Base-by-base conservation (phyloP, 192 early-diverging fungal genomes). In the Linnemannia hyalina region DNA sequence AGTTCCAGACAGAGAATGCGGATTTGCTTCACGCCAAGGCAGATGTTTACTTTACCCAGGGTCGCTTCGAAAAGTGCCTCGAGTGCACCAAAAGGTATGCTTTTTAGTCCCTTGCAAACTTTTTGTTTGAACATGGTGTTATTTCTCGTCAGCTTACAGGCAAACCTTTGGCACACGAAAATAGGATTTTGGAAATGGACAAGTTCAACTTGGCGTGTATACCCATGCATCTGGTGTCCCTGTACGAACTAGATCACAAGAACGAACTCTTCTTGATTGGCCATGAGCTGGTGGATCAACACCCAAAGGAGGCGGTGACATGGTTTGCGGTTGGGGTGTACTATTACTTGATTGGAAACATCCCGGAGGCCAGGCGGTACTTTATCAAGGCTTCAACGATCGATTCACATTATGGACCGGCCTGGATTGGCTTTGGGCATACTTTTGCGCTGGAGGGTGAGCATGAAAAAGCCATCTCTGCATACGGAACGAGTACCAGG, bases 321-420 rank as follows among this genome's bases (percentile, higher is more conserved):
- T 97, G 96, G 95, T 95, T 91, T 80, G 93, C 93, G 1, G 94
- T 97, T 5, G 97, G 95, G n/a, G 89, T 91, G 10, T 97, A 97
- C 80, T 94, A 97, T 68, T 92, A 91, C 35, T 76, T 90, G 47
- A 92, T 92, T 42, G 83, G 90, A 29, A 89, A 94, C 29, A 88
- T 93, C 70, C 70, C 85, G 3, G 95, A 95, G 46, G 94, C 96
- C 0, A 76, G 94, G 73, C 76, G 81, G 52, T 95, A 93, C 83
- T 96, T 96, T 78, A 84, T 88, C 73, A 94, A 95, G 82, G 86
- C 94, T 1, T 88, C 92, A 9, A 81, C 80, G 2, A 90, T 96
- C 46, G 93, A 97, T 81, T 78, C 86, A 16, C 82, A 86, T 52
- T 95, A 91, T 89, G 93, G 90, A 0, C 89, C 91, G 10, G 95